phyloP scores from a whole-genome alignment of 2,329 filamentous ascomycete species.

The Fusarium scirpi region DNA sequence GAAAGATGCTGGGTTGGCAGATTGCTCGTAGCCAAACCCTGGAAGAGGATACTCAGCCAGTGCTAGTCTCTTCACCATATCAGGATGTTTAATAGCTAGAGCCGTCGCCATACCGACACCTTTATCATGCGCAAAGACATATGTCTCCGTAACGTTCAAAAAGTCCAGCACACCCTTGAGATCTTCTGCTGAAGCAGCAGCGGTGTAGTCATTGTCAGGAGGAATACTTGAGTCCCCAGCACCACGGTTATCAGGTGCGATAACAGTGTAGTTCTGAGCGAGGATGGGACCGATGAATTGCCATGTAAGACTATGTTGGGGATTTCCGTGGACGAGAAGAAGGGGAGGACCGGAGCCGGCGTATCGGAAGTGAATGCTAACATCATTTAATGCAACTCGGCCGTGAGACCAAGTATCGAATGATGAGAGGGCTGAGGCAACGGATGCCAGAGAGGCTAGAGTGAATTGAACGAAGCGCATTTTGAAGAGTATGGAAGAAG shows the following conservation, averaged over 20 bases:
- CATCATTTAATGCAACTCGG: constrained; percentile 53
- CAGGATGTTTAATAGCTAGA: constrained; percentile 54
- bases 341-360: constrained; percentile 55
- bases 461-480: constrained; percentile 15
- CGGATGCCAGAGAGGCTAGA: constrained; percentile 7
- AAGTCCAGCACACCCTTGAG: constrained; percentile 57
- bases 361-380: constrained; percentile 58
- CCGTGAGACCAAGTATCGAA: constrained; percentile 55
- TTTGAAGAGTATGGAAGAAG: rapidly evolving
- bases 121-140: constrained; percentile 61
- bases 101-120: constrained; percentile 57
- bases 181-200: constrained; percentile 54
- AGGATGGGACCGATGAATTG: constrained; percentile 36
- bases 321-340: constrained; percentile 57
- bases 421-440: constrained; percentile 42
- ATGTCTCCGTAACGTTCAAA: constrained; percentile 55
- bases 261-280: constrained; percentile 58
- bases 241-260: constrained; percentile 57
- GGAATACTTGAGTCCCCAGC: constrained; percentile 57
- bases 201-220: constrained; percentile 55
- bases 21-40: constrained; percentile 55
- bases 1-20: constrained; percentile 48
- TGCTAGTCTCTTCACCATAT: constrained; percentile 51
- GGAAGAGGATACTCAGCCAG: constrained; percentile 57
- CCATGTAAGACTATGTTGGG: constrained; percentile 53